Percentiles rank a stretch among this genome's conserved stretches.
These are phyloP conservation scores for Narthecium ossifragum DNA, from an alignment of 106 monocot species.

Conservation along the genomic window DNA sequence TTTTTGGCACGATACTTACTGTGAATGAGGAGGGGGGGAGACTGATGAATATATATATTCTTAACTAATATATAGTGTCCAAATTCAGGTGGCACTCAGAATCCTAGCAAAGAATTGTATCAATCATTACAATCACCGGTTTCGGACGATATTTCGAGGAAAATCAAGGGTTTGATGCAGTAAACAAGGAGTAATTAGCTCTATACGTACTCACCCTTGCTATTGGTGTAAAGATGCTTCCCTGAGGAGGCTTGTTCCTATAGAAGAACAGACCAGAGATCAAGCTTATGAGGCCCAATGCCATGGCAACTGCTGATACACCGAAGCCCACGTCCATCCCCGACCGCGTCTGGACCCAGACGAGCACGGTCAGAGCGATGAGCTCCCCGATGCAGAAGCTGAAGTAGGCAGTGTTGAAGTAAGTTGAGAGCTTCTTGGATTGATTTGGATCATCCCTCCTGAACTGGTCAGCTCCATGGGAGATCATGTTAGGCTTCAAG, in stretches of 20 bases:
- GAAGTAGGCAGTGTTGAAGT: slow-evolving; percentile 82
- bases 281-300: slow-evolving; percentile 42
- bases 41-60: no score
- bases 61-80: no score
- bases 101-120: no score
- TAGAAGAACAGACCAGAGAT: slow-evolving; percentile 42
- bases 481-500: slow-evolving; percentile 81
- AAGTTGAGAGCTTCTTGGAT: slow-evolving; percentile 69
- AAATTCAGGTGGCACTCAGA: no score
- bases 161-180: no score
- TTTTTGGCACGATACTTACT: no score
- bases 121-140: no score
- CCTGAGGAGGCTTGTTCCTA: slow-evolving; percentile 77
- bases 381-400: slow-evolving; percentile 79
- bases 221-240: slow-evolving; percentile 70
- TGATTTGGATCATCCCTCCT: slow-evolving; percentile 39
- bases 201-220: slow-evolving; percentile 33
- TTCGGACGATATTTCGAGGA: no score
- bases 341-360: slow-evolving; percentile 65
- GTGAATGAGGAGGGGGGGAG: no score
- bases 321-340: slow-evolving; percentile 73
- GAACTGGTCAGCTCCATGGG: slow-evolving; percentile 79
- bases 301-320: slow-evolving; percentile 58
- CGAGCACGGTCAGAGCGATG: slow-evolving; percentile 56
- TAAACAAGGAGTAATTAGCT: background rate